A percentile compares a stretch with the other conserved stretches of the same genome.
Evolutionary conservation across 768 basidiomycete species (phyloP).

Genomic region (Macrocybe gigantea): DNA sequence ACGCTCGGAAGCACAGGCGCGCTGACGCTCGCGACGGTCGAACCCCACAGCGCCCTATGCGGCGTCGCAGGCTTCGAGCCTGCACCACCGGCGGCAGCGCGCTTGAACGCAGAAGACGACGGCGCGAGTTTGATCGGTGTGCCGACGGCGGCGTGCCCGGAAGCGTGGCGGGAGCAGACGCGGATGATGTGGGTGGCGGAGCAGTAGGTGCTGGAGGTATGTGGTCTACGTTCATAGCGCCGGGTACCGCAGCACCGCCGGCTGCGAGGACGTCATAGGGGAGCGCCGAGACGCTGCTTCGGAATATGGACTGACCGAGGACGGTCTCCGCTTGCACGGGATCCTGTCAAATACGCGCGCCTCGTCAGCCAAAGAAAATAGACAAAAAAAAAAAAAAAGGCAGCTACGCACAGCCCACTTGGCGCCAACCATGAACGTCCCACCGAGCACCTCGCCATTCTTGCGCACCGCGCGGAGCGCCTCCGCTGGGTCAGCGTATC

Average conservation of each 20-base stretch:
- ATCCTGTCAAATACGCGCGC: slow-evolving; percentile 38
- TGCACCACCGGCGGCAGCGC: slow-evolving; percentile 23
- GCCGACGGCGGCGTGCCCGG: slow-evolving; percentile 39
- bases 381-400: slow-evolving; percentile 1
- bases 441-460: slow-evolving; percentile 74
- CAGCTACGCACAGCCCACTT: slow-evolving; percentile 71
- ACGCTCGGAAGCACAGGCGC: slow-evolving; percentile 6
- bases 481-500: slow-evolving; percentile 64
- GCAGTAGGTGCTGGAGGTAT: slow-evolving; percentile 16
- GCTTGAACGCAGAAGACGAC: slow-evolving; percentile 66
- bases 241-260: slow-evolving; percentile 4
- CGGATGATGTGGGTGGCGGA: slow-evolving; percentile 4
- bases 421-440: slow-evolving; percentile 79
- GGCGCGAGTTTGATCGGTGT: slow-evolving; percentile 73
- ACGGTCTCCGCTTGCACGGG: slow-evolving; percentile 49
- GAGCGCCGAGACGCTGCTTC: slow-evolving; percentile 12
- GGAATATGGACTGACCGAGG: slow-evolving; percentile 34
- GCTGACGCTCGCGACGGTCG: slow-evolving; percentile 10
- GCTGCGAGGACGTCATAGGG: slow-evolving; percentile 14
- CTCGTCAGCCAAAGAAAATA: background rate
- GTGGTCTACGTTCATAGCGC: slow-evolving; percentile 42
- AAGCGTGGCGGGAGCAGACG: slow-evolving; percentile 10
- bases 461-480: slow-evolving; percentile 76
- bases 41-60: slow-evolving; percentile 12
- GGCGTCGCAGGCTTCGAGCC: slow-evolving; percentile 21